Conservation (phyloP, 2,329 filamentous ascomycete species). For the Pleoardoris graminearum region DNA sequence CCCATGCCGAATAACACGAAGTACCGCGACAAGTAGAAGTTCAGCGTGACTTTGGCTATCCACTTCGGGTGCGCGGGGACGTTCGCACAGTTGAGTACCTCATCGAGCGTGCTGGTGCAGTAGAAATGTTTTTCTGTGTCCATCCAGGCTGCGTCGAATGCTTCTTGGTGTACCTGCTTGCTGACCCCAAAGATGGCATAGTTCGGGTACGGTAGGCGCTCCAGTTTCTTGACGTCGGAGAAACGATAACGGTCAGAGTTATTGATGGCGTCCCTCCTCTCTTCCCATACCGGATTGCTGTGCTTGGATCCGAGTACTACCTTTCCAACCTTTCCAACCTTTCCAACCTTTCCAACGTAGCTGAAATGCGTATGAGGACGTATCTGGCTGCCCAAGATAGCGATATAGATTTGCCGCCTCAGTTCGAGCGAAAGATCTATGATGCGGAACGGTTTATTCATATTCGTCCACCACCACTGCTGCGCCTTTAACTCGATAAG, state of each 20-base stretch:
- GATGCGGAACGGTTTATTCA: constrained; percentile 1
- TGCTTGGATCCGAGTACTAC: background rate
- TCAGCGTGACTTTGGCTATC: background rate
- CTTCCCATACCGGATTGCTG: background rate
- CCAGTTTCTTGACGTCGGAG: background rate
- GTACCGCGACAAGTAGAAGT: background rate
- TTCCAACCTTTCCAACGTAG: too few relatives aligned
- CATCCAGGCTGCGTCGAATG: constrained; percentile 1
- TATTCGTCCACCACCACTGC: constrained; percentile 2
- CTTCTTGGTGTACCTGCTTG: constrained; percentile 14
- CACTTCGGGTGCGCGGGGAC: background rate
- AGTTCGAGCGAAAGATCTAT: constrained; percentile 5
- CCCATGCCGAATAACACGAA: background rate
- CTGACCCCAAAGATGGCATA: constrained; percentile 15
- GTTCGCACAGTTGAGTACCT: background rate
- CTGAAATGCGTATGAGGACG: background rate
- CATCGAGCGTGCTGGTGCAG: background rate
- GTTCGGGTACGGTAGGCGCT: constrained; percentile 9
- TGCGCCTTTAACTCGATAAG: background rate
- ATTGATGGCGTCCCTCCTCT: background rate
- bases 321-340: too few relatives aligned
- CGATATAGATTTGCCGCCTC: background rate
- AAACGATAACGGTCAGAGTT: background rate
- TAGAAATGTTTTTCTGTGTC: constrained; percentile 2
- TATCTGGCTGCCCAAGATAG: background rate